Evolutionary conservation across 371 early-diverging fungal genomes (phyloP).

Genomic region (Massospora cicadina): DNA sequence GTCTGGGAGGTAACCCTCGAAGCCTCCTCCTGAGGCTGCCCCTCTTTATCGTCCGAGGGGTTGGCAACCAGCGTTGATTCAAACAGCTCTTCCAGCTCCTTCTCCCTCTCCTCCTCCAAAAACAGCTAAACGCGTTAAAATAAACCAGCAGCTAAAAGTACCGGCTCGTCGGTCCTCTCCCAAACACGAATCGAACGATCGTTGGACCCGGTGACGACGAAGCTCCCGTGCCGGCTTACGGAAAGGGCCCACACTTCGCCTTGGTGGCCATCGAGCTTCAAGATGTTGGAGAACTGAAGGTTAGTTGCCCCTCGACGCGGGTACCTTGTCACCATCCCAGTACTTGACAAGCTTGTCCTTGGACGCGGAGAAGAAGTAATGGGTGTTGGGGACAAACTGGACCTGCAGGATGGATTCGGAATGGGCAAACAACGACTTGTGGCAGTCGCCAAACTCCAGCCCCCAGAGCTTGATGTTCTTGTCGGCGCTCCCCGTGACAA

Average conservation of each 20-base stretch:
- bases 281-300: slow-evolving; percentile 69
- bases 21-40: slow-evolving; percentile 30
- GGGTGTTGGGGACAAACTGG: slow-evolving; percentile 81
- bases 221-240: slow-evolving; percentile 67
- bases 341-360: slow-evolving; percentile 84
- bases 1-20: slow-evolving; percentile 67
- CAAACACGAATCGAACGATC: slow-evolving; percentile 86
- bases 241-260: slow-evolving; percentile 87
- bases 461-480: slow-evolving; percentile 97
- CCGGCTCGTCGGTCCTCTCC: slow-evolving; percentile 88
- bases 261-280: slow-evolving; percentile 76
- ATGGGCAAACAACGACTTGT: slow-evolving; percentile 83
- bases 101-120: slow-evolving; percentile 89
- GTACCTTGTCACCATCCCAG: slow-evolving; percentile 89
- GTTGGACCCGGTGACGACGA: slow-evolving; percentile 70
- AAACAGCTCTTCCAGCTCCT: slow-evolving; percentile 72
- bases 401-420: slow-evolving; percentile 74
- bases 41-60: slow-evolving; percentile 35
- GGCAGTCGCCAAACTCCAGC: slow-evolving; percentile 96
- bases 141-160: slow-evolving; percentile 13
- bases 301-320: not conserved
- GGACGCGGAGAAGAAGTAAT: slow-evolving; percentile 78
- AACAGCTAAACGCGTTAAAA: slow-evolving; percentile 31
- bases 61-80: slow-evolving; percentile 55
- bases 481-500: slow-evolving; percentile 85